Evolutionary conservation across 2,329 filamentous ascomycete species (phyloP).

Genomic region (Neofusicoccum kwambonambiense): DNA sequence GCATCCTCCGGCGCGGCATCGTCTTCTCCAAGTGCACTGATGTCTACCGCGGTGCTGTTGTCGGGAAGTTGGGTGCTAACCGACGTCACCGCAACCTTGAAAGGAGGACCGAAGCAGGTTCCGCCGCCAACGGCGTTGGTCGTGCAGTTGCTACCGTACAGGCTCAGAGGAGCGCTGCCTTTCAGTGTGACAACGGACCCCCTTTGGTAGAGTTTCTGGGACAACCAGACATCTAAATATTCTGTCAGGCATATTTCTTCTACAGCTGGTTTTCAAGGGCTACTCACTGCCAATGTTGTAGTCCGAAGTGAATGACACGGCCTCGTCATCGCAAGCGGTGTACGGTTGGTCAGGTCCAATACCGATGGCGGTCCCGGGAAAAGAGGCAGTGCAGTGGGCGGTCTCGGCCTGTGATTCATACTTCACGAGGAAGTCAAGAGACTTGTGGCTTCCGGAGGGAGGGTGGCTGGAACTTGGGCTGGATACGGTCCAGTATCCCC

Average conservation of each 20-base stretch:
- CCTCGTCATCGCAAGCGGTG: background rate
- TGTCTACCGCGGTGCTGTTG: background rate
- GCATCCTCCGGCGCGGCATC: background rate
- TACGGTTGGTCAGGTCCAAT: background rate
- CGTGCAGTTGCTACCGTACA: background rate
- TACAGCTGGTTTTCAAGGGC: background rate
- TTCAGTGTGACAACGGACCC: background rate
- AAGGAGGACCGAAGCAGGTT: background rate
- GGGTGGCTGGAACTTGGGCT: constrained; percentile 1
- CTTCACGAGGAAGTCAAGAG: background rate
- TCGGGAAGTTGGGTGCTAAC: background rate
- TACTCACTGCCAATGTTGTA: background rate
- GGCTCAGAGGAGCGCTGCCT: background rate
- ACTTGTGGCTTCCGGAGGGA: background rate
- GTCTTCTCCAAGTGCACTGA: too few species aligned
- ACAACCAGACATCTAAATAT: background rate
- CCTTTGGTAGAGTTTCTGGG: background rate
- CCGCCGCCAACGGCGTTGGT: background rate
- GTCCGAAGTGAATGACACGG: background rate
- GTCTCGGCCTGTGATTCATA: background rate
- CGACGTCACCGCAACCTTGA: background rate
- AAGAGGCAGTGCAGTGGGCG: background rate
- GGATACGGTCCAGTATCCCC: background rate
- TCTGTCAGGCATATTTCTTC: background rate
- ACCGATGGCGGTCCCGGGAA: background rate